Base-by-base conservation (phyloP, 2,329 filamentous ascomycete genomes). In the Sporothrix globosa region DNA sequence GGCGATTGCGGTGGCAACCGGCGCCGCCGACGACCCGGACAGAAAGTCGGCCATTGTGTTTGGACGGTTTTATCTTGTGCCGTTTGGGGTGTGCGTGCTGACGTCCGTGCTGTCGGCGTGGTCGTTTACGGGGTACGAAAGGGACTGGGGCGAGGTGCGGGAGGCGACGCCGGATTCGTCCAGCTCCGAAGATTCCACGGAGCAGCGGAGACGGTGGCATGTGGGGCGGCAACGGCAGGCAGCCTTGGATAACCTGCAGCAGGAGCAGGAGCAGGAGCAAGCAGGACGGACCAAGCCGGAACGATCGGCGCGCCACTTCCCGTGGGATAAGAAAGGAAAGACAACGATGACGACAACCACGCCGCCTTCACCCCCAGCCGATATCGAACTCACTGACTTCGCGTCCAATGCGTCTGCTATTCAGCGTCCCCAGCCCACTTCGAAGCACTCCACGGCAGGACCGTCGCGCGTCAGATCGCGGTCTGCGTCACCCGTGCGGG, bases 81-180 rank as follows among this genome's bases (percentile, higher is more conserved):
- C 86, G 0, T 80, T 94, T 10, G 84, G 81, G 0, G 75, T 93
- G 4, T 81, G 87, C 0, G 67, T 88, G 0, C 74, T 86, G 60
- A 90, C 88, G 73, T 80, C 88, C n/a, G 78, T 77, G 1, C 85
- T 90, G 72, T 83, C 85, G 0, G 83, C 84, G 1, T 94, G 88
- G 87, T 82, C 90, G 0, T 96, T 93, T 80, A 85, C 85, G 82
- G 81, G 82, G 58, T 94, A 90, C 77, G 90, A 93, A 75, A 82
- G 84, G 56, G 92, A 95, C 73, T 67, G 54, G 54, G 72, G 66
- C 48, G 69, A 67, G 52, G 48, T 41, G 19, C 17, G 44, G 1
- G 70, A 68, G 17, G 19, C 27, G 7, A 17, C 14, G 81, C 14
- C 84, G 11, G 41, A 69, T n/a, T 56, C 30, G 19, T 34, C 56